These are phyloP conservation scores for Microcyclospora pomicola DNA, from an alignment of 2,329 filamentous ascomycete species.

Conservation along the genomic window DNA sequence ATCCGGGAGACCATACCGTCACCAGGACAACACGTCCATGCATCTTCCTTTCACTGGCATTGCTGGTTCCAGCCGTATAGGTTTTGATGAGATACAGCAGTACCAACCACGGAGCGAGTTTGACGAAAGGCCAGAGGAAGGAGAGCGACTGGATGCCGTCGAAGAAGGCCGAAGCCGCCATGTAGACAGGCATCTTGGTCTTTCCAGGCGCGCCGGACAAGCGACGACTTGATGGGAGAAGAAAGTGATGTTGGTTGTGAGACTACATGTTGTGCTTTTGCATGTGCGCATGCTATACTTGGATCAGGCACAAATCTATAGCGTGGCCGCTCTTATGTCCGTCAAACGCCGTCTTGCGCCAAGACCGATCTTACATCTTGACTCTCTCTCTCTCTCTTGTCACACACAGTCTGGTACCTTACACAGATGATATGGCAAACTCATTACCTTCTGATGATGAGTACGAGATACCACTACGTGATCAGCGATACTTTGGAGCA, in stretches of 20 bases:
- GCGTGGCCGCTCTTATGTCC: too few relatives aligned
- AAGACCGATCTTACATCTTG: too few relatives aligned
- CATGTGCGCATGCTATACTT: too few relatives aligned
- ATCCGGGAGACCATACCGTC: conserved; percentile 43
- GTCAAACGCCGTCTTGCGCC: too few relatives aligned
- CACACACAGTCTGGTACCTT: too few relatives aligned
- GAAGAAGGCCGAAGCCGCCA: conserved; percentile 39
- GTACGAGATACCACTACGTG: conserved; percentile 43
- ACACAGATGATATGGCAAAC: too few relatives aligned
- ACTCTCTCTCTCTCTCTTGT: too few relatives aligned
- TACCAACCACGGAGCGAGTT: conserved; percentile 37
- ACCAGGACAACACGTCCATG: conserved; percentile 89
- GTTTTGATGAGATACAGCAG: conserved; percentile 50
- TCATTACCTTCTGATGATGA: conserved; percentile 32
- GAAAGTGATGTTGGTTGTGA: too few relatives aligned
- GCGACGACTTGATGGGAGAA: too few relatives aligned
- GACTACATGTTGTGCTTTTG: too few relatives aligned
- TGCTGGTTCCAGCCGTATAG: conserved; percentile 63
- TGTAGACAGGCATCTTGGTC: conserved; percentile 44
- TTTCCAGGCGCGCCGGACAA: neutral
- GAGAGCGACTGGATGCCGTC: conserved; percentile 40
- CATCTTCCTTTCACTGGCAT: conserved; percentile 66
- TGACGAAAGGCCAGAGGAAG: conserved; percentile 27
- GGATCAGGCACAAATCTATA: too few relatives aligned
- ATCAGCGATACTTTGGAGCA: conserved; percentile 47